Evolutionary conservation across 495 filamentous ascomycete species (phyloP), one percentile per base, ranked within the genome.

Genomic region (Daldinia loculata): DNA sequence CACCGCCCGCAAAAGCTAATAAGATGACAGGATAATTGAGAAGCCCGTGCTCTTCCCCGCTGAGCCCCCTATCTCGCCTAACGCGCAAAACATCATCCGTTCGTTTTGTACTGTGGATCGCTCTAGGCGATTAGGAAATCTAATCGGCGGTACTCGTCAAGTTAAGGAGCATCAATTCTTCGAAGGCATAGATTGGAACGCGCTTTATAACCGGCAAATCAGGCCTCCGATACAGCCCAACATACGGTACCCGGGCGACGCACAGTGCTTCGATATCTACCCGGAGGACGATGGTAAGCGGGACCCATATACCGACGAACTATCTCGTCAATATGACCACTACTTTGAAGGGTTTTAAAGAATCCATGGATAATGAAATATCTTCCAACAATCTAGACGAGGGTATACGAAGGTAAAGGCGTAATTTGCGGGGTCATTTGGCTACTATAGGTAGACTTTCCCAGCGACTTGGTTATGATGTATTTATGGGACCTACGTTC

Each of bases 121-220:
- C 7, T 91, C 92, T 0, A 89, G 93, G 56, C 89, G 95, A 52
- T 83, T 99, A 17, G 95, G 95, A 48, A 92, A 98, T 77, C 93
- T 98, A 64, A 88, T 88, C 56, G 93, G 93, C 59, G 93, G 95
- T 56, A 90, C 93, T 11, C 84, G 84, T 26, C 84, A 89, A 62
- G 94, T 99, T 62, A 97, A 96, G 78, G 78, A 84, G 2, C 95
- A 99, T 71, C 89, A 92, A 2, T 99, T 97, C 80, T 99, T 98
- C 80, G 73, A 84, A 62, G 86, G 86, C 34, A 88, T 98, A 59
- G 86, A 93, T 71, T 99, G 95, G 95, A 89, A 97, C 41, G 91
- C 91, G 41, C 80, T 98, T 24, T 93, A 91, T 64, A 80, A 90
- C 66, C 84, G 87, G 22, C 86, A 87, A 48, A 80, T 89, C 61